Evolutionary conservation across 768 basidiomycete species (phyloP).

Genomic region (Termitomyces sp.): DNA sequence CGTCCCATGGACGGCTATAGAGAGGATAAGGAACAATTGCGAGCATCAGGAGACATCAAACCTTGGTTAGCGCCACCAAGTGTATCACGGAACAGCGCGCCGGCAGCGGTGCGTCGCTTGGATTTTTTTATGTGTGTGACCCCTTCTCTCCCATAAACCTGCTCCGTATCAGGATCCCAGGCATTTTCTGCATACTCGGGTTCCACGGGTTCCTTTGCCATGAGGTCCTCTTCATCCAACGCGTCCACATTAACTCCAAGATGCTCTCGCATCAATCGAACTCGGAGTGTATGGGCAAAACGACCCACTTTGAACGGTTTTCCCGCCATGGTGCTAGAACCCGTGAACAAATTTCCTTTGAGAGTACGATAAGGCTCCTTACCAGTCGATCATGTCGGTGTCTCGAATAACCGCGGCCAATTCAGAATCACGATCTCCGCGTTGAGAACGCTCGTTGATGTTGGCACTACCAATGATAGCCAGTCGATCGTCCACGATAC

Average conservation of each 20-base stretch:
- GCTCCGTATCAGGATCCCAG: slow-evolving; percentile 76
- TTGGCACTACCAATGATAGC: slow-evolving; percentile 96
- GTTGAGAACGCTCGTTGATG: slow-evolving; percentile 94
- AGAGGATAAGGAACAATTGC: background rate
- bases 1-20: slow-evolving; percentile 35
- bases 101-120: slow-evolving; percentile 27
- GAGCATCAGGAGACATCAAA: slow-evolving; percentile 17
- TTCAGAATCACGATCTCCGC: slow-evolving; percentile 97
- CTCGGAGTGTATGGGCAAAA: slow-evolving; percentile 90
- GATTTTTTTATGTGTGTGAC: slow-evolving; percentile 37
- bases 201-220: slow-evolving; percentile 46
- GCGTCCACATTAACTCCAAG: slow-evolving; percentile 92
- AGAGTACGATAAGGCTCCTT: slow-evolving; percentile 14
- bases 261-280: slow-evolving; percentile 96
- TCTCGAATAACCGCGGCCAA: slow-evolving; percentile 90
- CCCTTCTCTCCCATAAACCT: slow-evolving; percentile 40
- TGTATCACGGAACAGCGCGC: slow-evolving; percentile 29
- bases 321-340: slow-evolving; percentile 82
- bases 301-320: slow-evolving; percentile 93
- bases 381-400: slow-evolving; percentile 96
- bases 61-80: slow-evolving; percentile 46
- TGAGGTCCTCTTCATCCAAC: slow-evolving; percentile 70
- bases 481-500: slow-evolving; percentile 91
- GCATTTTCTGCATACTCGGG: slow-evolving; percentile 46
- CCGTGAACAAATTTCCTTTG: background rate